A percentile compares a stretch with the other conserved stretches of the same genome.
These are phyloP conservation scores for Craspedostauros australis DNA, from an alignment of 108 stramenopile genomes.

Conservation along the genomic window DNA sequence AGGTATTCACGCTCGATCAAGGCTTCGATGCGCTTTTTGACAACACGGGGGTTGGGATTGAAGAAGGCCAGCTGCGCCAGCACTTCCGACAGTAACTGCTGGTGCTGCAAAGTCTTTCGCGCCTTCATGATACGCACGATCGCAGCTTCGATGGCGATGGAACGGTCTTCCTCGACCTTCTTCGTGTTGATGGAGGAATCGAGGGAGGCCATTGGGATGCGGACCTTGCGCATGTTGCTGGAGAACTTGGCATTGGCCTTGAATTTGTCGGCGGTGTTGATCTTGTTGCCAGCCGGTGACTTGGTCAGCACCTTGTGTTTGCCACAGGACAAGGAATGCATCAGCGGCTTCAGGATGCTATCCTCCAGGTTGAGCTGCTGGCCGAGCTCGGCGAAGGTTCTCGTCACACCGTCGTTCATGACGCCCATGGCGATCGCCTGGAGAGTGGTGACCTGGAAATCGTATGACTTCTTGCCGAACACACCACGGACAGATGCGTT, in stretches of 20 bases:
- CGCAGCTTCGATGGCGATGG: constrained; percentile 97
- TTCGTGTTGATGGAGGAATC: constrained; percentile 95
- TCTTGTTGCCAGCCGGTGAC: constrained; percentile 80
- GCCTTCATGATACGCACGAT: constrained; percentile 99
- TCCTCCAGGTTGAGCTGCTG: constrained; percentile 82
- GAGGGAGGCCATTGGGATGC: constrained; percentile 98
- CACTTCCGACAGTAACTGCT: constrained; percentile 95
- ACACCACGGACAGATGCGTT: constrained; percentile 86
- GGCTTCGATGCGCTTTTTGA: constrained; percentile 93
- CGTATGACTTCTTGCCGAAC: constrained; percentile 94
- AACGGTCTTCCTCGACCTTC: constrained; percentile 95
- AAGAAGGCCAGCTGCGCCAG: constrained; percentile 95
- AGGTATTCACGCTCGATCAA: constrained; percentile 95
- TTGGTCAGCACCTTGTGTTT: constrained; percentile 94
- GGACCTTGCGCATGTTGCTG: constrained; percentile 90
- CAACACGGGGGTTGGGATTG: constrained; percentile 92
- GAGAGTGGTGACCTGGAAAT: constrained; percentile 93
- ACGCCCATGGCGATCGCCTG: constrained; percentile 90
- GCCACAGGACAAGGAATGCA: constrained; percentile 97
- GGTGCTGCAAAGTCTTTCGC: constrained; percentile 94
- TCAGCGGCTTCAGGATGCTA: constrained; percentile 86
- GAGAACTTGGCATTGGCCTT: constrained; percentile 83
- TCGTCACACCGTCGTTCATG: constrained; percentile 70
- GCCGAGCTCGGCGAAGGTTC: constrained; percentile 62
- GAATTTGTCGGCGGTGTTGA: constrained; percentile 87